Percentiles rank a stretch among this genome's conserved stretches.
Conservation (phyloP, 129 eudicot species). For the Apium graveolens region DNA sequence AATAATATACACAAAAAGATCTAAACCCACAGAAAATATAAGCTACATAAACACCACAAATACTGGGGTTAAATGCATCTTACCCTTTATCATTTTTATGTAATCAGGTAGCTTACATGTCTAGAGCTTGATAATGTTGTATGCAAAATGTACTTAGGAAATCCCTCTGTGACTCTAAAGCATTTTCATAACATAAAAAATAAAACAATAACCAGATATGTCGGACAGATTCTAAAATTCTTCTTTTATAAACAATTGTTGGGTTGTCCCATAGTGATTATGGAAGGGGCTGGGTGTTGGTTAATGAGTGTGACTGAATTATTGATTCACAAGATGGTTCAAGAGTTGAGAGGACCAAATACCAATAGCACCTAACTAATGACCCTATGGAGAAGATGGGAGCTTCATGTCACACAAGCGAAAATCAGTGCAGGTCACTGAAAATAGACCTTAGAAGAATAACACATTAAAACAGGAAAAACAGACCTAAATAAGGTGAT, state of each 20-base stretch:
- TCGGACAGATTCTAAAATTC: neutral
- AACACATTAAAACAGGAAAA: neutral
- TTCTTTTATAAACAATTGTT: neutral
- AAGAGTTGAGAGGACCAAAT: neutral
- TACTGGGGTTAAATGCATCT: too few species aligned
- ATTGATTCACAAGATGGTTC: neutral
- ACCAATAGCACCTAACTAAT: neutral
- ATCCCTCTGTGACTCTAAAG: neutral
- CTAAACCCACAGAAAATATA: neutral
- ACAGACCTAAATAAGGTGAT: too few species aligned
- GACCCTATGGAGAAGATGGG: neutral
- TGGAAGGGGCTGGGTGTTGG: neutral
- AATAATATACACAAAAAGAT: neutral
- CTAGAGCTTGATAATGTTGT: neutral
- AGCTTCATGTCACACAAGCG: neutral
- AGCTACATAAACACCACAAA: neutral
- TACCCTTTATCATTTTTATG: too few species aligned
- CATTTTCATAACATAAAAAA: neutral
- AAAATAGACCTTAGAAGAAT: neutral
- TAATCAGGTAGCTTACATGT: neutral
- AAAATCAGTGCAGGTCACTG: neutral
- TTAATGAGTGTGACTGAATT: neutral
- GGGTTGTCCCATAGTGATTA: neutral
- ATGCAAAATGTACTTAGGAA: neutral
- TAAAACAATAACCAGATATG: neutral